A percentile compares a stretch with the other conserved stretches of the same genome.
phyloP scores from a whole-genome alignment of 331 rosid species.

The Arachis monticola region DNA sequence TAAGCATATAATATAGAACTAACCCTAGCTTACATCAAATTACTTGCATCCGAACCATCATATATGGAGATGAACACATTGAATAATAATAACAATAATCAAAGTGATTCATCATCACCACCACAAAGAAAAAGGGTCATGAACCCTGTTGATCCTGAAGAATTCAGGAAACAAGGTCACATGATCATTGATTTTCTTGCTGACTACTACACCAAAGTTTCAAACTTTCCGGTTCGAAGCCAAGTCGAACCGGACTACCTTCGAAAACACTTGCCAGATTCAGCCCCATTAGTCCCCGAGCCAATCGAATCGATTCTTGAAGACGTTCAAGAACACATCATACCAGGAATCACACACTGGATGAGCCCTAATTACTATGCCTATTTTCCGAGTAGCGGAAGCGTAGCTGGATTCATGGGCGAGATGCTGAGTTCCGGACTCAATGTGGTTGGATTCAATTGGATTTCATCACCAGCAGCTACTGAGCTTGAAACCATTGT shows the following conservation, averaged over 20 bases:
- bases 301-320: constrained; percentile 55
- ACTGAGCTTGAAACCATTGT: constrained; percentile 68
- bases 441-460: constrained; percentile 66
- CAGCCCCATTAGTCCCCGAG: constrained; percentile 54
- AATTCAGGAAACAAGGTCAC: constrained; percentile 64
- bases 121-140: background rate
- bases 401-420: constrained; percentile 66
- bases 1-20: too few species aligned
- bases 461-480: constrained; percentile 72
- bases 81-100: background rate
- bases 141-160: constrained; percentile 59
- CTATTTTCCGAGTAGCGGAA: constrained; percentile 55
- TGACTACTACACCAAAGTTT: constrained; percentile 52
- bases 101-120: background rate
- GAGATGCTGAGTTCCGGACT: constrained; percentile 63
- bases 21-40: too few species aligned
- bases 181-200: constrained; percentile 65
- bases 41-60: background rate
- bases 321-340: constrained; percentile 48
- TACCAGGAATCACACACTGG: constrained; percentile 78
- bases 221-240: constrained; percentile 52
- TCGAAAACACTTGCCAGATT: constrained; percentile 38
- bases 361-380: constrained; percentile 62
- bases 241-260: constrained; percentile 59
- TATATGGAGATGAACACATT: background rate